A percentile compares a stretch with the other conserved stretches of the same genome.
Conservation (phyloP, 257 asterid species). For the Cordia subcordata region DNA sequence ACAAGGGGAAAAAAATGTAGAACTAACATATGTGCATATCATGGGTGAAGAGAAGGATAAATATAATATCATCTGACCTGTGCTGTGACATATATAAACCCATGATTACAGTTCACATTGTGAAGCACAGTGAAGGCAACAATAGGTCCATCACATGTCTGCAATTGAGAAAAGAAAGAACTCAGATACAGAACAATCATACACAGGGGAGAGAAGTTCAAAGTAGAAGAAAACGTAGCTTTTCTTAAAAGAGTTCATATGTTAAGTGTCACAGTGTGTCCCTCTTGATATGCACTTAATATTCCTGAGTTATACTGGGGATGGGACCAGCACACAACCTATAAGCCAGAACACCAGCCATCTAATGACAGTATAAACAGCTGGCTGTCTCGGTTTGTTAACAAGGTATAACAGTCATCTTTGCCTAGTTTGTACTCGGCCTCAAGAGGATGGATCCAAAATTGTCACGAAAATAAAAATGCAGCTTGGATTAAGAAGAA, state of each 20-base stretch:
- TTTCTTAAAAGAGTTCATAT: too few relatives aligned
- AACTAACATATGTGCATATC: background rate
- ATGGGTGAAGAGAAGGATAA: background rate
- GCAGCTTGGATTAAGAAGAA: constrained; percentile 15
- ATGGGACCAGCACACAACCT: too few relatives aligned
- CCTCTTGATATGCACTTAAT: too few relatives aligned
- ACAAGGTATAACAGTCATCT: too few relatives aligned
- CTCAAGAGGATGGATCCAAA: too few relatives aligned
- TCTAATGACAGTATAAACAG: too few relatives aligned
- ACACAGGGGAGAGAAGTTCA: background rate
- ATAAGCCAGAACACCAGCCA: too few relatives aligned
- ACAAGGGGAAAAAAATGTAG: constrained; percentile 8
- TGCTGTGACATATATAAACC: constrained; percentile 76
- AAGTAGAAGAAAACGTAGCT: background rate
- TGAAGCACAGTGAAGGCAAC: constrained; percentile 96
- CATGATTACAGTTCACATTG: constrained; percentile 92
- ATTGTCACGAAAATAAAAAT: background rate
- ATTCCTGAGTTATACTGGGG: too few relatives aligned
- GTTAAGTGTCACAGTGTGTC: background rate
- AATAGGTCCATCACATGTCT: constrained; percentile 95
- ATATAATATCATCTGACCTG: constrained; percentile 49
- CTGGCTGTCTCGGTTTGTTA: too few relatives aligned
- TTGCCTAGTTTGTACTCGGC: too few relatives aligned
- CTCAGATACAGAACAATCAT: constrained; percentile 1
- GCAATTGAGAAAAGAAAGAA: constrained; percentile 22